Conservation (phyloP, 2,329 filamentous ascomycete species). For the Chlorencoelia australis region DNA sequence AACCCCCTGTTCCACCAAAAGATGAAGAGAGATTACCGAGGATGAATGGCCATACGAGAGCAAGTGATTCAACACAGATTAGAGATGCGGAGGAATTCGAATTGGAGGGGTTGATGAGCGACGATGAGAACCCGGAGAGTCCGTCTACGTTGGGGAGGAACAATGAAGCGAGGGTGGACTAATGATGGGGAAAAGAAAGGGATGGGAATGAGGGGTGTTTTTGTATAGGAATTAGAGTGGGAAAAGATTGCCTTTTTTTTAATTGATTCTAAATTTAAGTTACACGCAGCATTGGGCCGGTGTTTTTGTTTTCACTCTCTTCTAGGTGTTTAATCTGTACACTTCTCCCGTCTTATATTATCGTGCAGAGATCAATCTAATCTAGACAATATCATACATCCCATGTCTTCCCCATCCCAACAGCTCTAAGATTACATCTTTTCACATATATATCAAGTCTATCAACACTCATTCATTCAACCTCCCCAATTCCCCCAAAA, state of each 20-base stretch:
- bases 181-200: no score
- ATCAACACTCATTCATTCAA: no score
- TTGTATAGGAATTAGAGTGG: neutral
- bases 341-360: no score
- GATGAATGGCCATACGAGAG: slow-evolving; percentile 30
- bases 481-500: slow-evolving; percentile 20
- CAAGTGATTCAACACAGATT: slow-evolving; percentile 44
- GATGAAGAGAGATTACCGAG: slow-evolving; percentile 20
- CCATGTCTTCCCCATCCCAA: neutral
- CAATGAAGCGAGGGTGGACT: slow-evolving; percentile 25
- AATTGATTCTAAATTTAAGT: no score
- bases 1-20: slow-evolving; percentile 28
- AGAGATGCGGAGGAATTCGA: slow-evolving; percentile 89
- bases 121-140: slow-evolving; percentile 60
- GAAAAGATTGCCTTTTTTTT: no score
- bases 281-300: no score
- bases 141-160: slow-evolving; percentile 40
- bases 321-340: no score
- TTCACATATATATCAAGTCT: no score
- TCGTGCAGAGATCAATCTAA: no score
- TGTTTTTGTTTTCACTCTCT: no score
- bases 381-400: neutral
- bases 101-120: slow-evolving; percentile 79
- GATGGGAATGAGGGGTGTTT: no score
- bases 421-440: no score